Percentiles rank a stretch among this genome's conserved stretches.
Conservation (phyloP, 2,329 filamentous ascomycete genomes). For the Phialophora expanda region DNA sequence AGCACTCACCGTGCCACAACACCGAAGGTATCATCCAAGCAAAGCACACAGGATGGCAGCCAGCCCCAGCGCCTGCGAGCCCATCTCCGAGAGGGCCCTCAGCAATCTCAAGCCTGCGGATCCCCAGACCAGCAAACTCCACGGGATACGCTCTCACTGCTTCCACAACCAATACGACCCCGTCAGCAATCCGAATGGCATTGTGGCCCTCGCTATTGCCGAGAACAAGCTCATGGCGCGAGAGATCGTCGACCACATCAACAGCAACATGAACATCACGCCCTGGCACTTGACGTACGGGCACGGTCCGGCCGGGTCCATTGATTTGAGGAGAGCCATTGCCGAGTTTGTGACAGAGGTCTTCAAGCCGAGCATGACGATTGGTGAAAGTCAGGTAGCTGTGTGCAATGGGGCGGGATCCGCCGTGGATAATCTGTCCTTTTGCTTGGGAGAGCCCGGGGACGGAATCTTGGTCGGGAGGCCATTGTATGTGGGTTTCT, state of each 20-base stretch:
- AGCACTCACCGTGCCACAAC: neutral
- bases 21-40: neutral
- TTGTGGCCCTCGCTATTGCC: conserved; percentile 33
- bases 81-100: conserved; percentile 26
- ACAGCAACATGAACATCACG: conserved; percentile 28
- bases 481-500: conserved; percentile 57
- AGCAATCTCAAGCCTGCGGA: conserved; percentile 20
- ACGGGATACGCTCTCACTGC: conserved; percentile 31
- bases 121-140: conserved; percentile 20
- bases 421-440: conserved; percentile 51
- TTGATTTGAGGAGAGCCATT: conserved; percentile 40
- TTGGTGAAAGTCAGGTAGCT: conserved; percentile 42
- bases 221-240: conserved; percentile 37
- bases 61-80: neutral
- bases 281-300: conserved; percentile 46
- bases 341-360: conserved; percentile 43
- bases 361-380: conserved; percentile 40
- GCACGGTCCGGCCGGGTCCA: conserved; percentile 44
- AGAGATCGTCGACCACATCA: conserved; percentile 33
- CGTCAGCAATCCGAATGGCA: conserved; percentile 28
- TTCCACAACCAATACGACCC: conserved; percentile 36
- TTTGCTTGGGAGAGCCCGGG: conserved; percentile 50
- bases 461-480: conserved; percentile 55
- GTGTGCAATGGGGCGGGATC: conserved; percentile 42
- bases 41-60: neutral